These are phyloP conservation scores for Neoascochyta sp. DNA, from an alignment of 2,329 filamentous ascomycete genomes.

Conservation along the genomic window DNA sequence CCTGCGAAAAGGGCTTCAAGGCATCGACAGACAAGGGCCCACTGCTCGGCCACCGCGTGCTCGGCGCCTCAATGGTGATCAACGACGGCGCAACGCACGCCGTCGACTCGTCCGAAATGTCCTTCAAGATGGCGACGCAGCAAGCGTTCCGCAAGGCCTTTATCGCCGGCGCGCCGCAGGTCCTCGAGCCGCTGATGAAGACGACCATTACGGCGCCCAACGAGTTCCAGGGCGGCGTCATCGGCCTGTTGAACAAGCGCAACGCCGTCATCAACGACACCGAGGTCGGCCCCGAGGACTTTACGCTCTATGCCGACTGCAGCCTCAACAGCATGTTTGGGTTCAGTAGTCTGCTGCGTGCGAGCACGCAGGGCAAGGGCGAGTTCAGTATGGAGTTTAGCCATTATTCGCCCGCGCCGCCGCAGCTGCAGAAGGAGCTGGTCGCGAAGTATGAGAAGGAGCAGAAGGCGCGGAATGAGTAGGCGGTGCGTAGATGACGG, in stretches of 20 bases:
- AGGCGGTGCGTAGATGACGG: too few species aligned
- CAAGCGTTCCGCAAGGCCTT: constrained; percentile 97
- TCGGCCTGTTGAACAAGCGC: constrained; percentile 94
- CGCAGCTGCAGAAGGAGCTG: constrained; percentile 80
- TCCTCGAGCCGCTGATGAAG: constrained; percentile 97
- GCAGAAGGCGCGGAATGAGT: too few species aligned
- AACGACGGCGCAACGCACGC: constrained; percentile 97
- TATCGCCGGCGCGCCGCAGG: constrained; percentile 70
- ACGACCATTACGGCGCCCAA: constrained; percentile 92
- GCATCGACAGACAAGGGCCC: constrained; percentile 80
- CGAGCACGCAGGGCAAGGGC: constrained; percentile 95
- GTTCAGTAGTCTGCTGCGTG: constrained; percentile 85
- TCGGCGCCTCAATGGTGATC: constrained; percentile 85
- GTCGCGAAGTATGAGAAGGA: constrained; percentile 66
- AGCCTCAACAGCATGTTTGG: constrained; percentile 97
- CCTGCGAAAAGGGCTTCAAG: constrained; percentile 93
- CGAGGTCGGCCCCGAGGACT: constrained; percentile 89
- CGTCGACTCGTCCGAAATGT: constrained; percentile 94
- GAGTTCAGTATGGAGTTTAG: constrained; percentile 99
- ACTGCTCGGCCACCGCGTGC: constrained; percentile 85
- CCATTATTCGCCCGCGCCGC: constrained; percentile 84
- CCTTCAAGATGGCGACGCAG: constrained; percentile 91
- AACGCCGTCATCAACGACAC: constrained; percentile 94
- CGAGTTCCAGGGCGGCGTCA: constrained; percentile 96
- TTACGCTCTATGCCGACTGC: constrained; percentile 87